A percentile compares a stretch with the other conserved stretches of the same genome.
Conservation (phyloP, 164 flowering plant genomes). For the Platanus orientalis region DNA sequence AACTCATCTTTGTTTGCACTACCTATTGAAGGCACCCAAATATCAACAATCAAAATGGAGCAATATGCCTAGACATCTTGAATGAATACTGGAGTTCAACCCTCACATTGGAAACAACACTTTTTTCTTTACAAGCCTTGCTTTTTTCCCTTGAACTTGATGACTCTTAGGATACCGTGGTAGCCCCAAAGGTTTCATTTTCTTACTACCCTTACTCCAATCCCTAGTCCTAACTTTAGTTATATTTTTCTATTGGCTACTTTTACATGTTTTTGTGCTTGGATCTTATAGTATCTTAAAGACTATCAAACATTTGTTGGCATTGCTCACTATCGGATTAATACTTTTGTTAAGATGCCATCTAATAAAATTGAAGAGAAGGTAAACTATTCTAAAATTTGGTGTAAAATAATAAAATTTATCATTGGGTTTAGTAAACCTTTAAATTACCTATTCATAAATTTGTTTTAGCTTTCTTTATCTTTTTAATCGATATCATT, state of each 20-base stretch:
- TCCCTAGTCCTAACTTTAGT: not conserved
- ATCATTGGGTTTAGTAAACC: no score
- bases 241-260: not conserved
- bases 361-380: constrained; percentile 82
- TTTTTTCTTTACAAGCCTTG: constrained; percentile 89
- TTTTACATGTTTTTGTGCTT: not conserved
- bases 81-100: constrained; percentile 99
- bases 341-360: constrained; percentile 77
- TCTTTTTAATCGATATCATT: no score
- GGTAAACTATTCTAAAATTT: no score
- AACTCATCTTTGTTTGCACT: no score
- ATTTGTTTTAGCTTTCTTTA: no score
- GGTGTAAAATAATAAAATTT: no score
- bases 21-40: constrained; percentile 20
- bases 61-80: constrained; percentile 93
- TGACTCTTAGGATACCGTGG: constrained; percentile 99
- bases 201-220: not conserved
- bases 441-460: no score
- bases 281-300: constrained; percentile 56
- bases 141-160: constrained; percentile 91
- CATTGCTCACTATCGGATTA: constrained; percentile 98
- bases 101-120: constrained; percentile 88
- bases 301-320: constrained; percentile 77
- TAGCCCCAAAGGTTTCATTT: constrained; percentile 80
- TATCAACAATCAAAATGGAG: constrained; percentile 96